A percentile compares a stretch with the other conserved stretches of the same genome.
These are phyloP conservation scores for Tricholoma sp. DNA, from an alignment of 768 basidiomycete species.

Conservation along the genomic window DNA sequence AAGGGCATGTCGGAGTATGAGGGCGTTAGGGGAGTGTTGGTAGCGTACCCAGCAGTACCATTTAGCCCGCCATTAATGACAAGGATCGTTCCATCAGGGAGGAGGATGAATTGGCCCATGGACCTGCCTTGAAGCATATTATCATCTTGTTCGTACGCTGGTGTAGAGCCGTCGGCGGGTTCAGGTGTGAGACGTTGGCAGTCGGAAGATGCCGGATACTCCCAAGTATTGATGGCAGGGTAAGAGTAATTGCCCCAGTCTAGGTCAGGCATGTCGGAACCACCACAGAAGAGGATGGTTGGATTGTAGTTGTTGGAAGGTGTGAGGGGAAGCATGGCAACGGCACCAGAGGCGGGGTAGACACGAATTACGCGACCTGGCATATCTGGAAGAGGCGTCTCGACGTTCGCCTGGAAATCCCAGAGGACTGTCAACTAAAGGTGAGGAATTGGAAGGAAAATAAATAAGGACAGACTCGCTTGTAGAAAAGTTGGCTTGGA, in stretches of 20 bases:
- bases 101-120: conserved; percentile 89
- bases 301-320: conserved; percentile 84
- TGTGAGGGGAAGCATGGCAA: conserved; percentile 87
- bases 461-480: conserved; percentile 36
- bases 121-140: conserved; percentile 68
- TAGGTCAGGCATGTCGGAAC: conserved; percentile 67
- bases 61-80: conserved; percentile 79
- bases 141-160: conserved; percentile 67
- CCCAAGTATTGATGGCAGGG: conserved; percentile 71
- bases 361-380: conserved; percentile 70
- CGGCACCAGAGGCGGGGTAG: conserved; percentile 86
- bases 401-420: conserved; percentile 52
- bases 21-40: conserved; percentile 44
- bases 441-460: conserved; percentile 6
- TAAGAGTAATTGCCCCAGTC: conserved; percentile 74
- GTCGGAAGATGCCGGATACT: conserved; percentile 61
- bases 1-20: conserved; percentile 54
- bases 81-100: conserved; percentile 74
- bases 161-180: conserved; percentile 58
- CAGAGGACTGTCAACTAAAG: conserved; percentile 31
- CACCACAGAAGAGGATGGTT: conserved; percentile 88
- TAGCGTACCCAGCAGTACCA: conserved; percentile 86
- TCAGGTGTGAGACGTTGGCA: conserved; percentile 88
- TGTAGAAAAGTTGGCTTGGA: conserved; percentile 79
- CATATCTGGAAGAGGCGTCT: conserved; percentile 67